These are phyloP conservation scores for Colletotrichum gloeosporioides DNA, from an alignment of 2,329 filamentous ascomycete species.

Conservation along the genomic window DNA sequence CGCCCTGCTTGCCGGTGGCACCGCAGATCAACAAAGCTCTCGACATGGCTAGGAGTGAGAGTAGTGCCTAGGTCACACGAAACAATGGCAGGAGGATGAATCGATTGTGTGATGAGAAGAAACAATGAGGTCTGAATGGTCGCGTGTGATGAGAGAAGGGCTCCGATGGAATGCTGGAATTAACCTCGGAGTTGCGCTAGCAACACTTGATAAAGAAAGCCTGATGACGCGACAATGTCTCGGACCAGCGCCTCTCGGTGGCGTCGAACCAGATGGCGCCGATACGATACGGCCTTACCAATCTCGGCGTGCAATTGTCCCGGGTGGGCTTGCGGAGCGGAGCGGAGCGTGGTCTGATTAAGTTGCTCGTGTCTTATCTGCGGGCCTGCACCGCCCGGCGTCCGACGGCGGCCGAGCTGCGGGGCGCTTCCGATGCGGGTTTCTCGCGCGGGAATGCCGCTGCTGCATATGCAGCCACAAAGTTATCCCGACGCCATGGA, in stretches of 20 bases:
- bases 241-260: neutral
- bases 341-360: neutral
- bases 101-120: neutral
- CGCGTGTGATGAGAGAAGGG: neutral
- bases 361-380: neutral
- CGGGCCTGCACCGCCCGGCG: neutral
- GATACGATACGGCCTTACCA: neutral
- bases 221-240: neutral
- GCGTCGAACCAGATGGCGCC: neutral
- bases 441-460: neutral
- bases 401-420: neutral
- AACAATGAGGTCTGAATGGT: neutral
- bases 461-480: neutral
- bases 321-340: neutral
- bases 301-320: neutral
- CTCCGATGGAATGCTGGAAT: neutral
- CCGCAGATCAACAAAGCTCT: slow-evolving; percentile 37
- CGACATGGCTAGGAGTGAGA: slow-evolving; percentile 19
- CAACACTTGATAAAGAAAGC: neutral
- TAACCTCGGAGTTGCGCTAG: neutral
- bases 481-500: neutral
- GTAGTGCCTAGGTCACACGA: neutral
- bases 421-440: neutral
- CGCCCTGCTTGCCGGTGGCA: slow-evolving; percentile 43
- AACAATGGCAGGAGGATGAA: neutral